Evolutionary conservation across 2,329 filamentous ascomycete species (phyloP), one percentile per base, ranked within the genome.

Genomic region (Aspergillus neoniger): DNA sequence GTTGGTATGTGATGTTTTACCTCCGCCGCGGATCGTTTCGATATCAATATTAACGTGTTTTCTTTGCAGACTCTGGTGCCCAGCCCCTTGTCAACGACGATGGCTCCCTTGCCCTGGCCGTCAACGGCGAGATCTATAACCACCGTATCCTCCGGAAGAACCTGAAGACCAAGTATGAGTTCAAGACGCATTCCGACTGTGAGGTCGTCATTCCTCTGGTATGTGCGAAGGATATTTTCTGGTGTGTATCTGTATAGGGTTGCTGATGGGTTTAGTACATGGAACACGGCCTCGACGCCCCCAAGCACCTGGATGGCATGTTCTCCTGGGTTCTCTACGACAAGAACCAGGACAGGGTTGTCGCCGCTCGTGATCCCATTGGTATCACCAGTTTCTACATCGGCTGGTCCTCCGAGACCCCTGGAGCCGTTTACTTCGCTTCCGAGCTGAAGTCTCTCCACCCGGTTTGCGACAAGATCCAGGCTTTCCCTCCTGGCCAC

Each of bases 41-140:
- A 49, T 48, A 17, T 8, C 39, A 52, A 54, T 57, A 41, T 61
- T 70, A 62, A 63, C 28, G 55, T 12, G 17, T 1, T 48, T 54
- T 23, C 12, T 8, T 63, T 47, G 48, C 76, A 94, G 94, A 98
- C 77, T 94, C 91, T 72, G 95, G 95, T 76, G 94, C 95, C 55
- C 95, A 99, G 81, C 95, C 95, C 66, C 85, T 99, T 67, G 90
- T 94, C 83, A 98, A 92, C 83, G 88, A 92, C 69, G 94, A 98
- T 77, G 89, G 88, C 67, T 89, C 85, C 71, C 89, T 99, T 72
- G 88, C 94, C 66, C 87, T 99, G 63, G 94, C 95, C 67, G 95
- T 98, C 86, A 99, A 99, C 80, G 95, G 95, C 80, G 95, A 99
- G 79, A 99, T 99, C 77, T 99, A 99, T 86, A 99, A 99, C 88